Evolutionary conservation across 305 asterid species (phyloP).

Genomic region (Fraxinus albicans): DNA sequence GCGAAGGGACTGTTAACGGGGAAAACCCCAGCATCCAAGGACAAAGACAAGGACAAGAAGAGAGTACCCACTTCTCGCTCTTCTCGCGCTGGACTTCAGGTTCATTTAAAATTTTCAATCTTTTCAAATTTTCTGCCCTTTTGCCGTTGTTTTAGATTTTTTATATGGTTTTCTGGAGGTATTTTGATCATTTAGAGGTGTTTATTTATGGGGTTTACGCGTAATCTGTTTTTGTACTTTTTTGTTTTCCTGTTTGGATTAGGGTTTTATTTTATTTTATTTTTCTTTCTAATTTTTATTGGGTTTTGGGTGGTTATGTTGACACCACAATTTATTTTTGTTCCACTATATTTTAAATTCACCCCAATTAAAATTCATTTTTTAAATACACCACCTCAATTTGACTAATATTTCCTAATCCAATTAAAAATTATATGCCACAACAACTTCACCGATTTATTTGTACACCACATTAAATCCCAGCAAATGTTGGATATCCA

Average conservation of each 20-base stretch:
- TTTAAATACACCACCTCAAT: too few species aligned
- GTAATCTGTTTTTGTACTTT: background rate
- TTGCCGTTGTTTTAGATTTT: background rate
- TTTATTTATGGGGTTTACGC: background rate
- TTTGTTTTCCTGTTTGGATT: background rate
- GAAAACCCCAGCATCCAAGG: constrained; percentile 54
- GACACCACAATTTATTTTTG: too few species aligned
- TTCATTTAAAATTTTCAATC: constrained; percentile 12
- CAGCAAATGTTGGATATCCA: too few species aligned
- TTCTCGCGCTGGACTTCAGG: constrained; percentile 89
- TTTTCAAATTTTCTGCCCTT: background rate
- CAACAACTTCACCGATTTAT: too few species aligned
- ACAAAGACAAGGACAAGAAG: constrained; percentile 75
- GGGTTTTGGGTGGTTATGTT: background rate
- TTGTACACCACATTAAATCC: too few species aligned
- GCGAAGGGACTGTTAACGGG: constrained; percentile 74
- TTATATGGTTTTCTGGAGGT: background rate
- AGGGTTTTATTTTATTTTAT: background rate
- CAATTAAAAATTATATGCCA: too few species aligned
- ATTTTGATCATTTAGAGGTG: background rate
- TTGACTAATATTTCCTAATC: too few species aligned
- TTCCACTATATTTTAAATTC: too few species aligned
- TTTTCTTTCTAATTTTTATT: background rate
- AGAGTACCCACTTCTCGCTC: constrained; percentile 69
- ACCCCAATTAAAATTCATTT: too few species aligned